Base-by-base conservation (phyloP, 78 protist genomes). In the Diacronema lutheri region DNA sequence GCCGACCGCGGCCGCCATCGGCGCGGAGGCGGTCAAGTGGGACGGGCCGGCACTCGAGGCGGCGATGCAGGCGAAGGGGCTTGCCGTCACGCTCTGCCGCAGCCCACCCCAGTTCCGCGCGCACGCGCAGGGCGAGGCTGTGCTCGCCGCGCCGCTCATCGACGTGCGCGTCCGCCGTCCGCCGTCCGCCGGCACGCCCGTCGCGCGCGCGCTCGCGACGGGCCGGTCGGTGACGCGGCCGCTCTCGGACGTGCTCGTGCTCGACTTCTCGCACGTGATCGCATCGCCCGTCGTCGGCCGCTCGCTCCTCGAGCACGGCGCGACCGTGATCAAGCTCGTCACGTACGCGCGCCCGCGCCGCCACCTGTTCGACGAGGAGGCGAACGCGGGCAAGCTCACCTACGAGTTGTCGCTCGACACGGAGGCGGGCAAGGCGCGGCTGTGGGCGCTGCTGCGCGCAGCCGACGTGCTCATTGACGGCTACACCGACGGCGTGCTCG, bases 201-300 rank as follows among this genome's bases (percentile, higher is more conserved):
- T n/a, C 29, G 66, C 29, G 66, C 29, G 66, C 26, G 33, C 33
- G 33, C 66, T 61, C 16, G 33, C 66, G 33, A 11, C 66, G 33
- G 26, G 66, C 33, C 50, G 3, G 50, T 9, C 16, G 16, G 66
- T 20, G 20, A 20, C 66, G 66, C 66, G 66, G 33, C 66, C 66
- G 35, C 66, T 61, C 66, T 61, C 66, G 11, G 66, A 61, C 33
- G 66, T 61, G 66, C 13, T 61, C 20, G 66, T 61, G 66, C 11
- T 61, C 66, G 66, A 61, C 66, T 61, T 61, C 33, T 61, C 66
- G 35, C 66, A 61, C 66, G 66, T 61, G 35, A 61, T 61, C 66
- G 66, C 66, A 10, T 61, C 66, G 66, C 66, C 66, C 26, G 66
- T 61, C 33, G 66, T 61, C 35, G 66, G 66, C 33, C 66, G 66